These are phyloP conservation scores for Uronychia setigera DNA, from an alignment of 73 alveolate species.

Conservation along the genomic window DNA sequence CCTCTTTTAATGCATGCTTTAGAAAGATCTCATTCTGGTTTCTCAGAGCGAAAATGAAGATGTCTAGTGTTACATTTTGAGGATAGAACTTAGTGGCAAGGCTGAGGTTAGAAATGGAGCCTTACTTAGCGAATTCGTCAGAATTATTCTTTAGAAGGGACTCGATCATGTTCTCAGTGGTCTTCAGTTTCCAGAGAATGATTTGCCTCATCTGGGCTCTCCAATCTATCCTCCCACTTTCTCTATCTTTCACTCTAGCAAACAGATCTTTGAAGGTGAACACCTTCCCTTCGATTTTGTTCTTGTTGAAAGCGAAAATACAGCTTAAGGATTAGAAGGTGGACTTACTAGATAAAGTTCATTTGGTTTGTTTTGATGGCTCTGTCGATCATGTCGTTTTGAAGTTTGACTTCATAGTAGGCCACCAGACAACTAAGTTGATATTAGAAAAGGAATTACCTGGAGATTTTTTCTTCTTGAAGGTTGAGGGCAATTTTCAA, in stretches of 20 bases:
- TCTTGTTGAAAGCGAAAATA: constrained; percentile 43
- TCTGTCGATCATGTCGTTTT: constrained; percentile 37
- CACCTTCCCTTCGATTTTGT: constrained; percentile 6
- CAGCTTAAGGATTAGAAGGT: constrained; percentile 12
- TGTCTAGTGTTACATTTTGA: constrained; percentile 12
- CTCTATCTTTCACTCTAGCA: neutral
- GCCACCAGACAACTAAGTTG: constrained; percentile 38
- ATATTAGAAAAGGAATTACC: neutral
- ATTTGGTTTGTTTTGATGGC: constrained; percentile 48
- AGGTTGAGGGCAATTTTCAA: constrained; percentile 55
- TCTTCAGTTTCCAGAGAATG: constrained; percentile 50
- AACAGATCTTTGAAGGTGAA: constrained; percentile 20
- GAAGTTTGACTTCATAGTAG: constrained; percentile 23
- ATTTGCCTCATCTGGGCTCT: constrained; percentile 38
- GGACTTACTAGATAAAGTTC: constrained; percentile 23
- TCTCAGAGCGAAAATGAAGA: constrained; percentile 49
- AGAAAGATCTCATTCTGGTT: constrained; percentile 44
- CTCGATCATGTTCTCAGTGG: constrained; percentile 54
- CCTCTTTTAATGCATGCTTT: constrained; percentile 37
- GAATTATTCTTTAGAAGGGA: constrained; percentile 23
- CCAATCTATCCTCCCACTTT: constrained; percentile 27
- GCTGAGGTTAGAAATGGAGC: neutral
- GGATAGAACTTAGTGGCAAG: constrained; percentile 18
- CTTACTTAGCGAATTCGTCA: neutral
- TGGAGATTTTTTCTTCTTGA: constrained; percentile 56